Conservation (phyloP, 495 filamentous ascomycete species). For the Penicillium steckii region DNA sequence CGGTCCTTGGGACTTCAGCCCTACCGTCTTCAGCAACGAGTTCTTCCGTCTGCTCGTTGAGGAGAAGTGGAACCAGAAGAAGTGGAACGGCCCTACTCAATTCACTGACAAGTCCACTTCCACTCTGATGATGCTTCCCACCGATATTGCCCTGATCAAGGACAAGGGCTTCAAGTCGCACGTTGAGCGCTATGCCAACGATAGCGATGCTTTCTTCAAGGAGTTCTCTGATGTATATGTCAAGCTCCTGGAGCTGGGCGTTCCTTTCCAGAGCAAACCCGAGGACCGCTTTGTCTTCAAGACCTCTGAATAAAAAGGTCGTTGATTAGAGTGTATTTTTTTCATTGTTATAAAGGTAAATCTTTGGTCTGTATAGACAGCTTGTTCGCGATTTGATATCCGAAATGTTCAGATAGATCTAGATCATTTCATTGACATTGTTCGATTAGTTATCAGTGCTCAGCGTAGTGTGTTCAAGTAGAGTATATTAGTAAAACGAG, state of each 20-base stretch:
- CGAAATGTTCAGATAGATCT: slow-evolving; percentile 21
- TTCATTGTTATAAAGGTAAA: background rate
- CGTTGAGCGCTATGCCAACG: slow-evolving; percentile 89
- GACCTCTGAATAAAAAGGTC: slow-evolving; percentile 47
- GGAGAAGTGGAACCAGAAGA: slow-evolving; percentile 89
- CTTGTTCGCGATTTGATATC: slow-evolving; percentile 33
- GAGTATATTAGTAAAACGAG: too few relatives aligned
- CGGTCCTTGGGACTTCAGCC: slow-evolving; percentile 95
- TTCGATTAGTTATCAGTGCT: background rate
- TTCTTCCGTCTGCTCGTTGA: slow-evolving; percentile 83
- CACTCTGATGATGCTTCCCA: slow-evolving; percentile 95
- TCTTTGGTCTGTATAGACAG: slow-evolving; percentile 5
- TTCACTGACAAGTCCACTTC: slow-evolving; percentile 82
- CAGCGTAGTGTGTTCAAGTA: background rate
- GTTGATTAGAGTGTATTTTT: slow-evolving; percentile 2
- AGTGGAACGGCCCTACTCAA: slow-evolving; percentile 91
- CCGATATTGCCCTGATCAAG: slow-evolving; percentile 83
- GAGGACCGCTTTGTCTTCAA: slow-evolving; percentile 75
- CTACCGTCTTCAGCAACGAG: slow-evolving; percentile 92
- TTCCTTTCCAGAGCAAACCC: slow-evolving; percentile 75
- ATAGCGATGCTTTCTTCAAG: slow-evolving; percentile 88
- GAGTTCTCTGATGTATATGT: slow-evolving; percentile 78
- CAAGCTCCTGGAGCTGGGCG: slow-evolving; percentile 92
- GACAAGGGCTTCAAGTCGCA: slow-evolving; percentile 84
- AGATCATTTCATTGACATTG: slow-evolving; percentile 8